Evolutionary conservation across 345 rosid genomes (phyloP), one percentile per base, ranked within the genome.

Genomic region (Populus simonii): DNA sequence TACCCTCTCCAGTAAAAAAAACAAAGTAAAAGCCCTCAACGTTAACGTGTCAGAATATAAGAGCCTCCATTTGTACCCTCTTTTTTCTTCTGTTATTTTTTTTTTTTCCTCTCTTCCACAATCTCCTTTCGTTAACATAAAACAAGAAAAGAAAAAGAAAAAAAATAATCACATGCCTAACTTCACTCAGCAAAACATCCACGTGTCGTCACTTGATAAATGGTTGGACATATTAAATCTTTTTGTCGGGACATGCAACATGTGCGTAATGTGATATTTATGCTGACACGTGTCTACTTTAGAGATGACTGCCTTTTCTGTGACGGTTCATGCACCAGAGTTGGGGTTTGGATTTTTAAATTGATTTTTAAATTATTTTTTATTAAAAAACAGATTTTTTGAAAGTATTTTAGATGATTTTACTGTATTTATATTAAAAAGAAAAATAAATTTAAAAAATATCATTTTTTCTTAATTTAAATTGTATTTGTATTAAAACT

Each of bases 321-420:
- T 73, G 86, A 66, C 51, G 84, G 85, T 88, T 84, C 90, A 88
- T 82, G 88, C 86, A 88, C 84, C 87, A 36, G 35, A 80, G 69
- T 10, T 8, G 10, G 43, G 43, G 11, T 43, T 43, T 11, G 47
- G 36, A 33, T 33, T 33, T 33, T 33, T 4, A 33, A 33, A 33
- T 33, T 33, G 36, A 33, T 33, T 33, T 33, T 33, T 4, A 33
- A 33, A 33, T 33, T 33, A 29, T 29, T 4, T 33, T 33, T 33
- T 33, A 33, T 33, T 33, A 4, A 4, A 10, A 43, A 43, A 43
- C 4, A 0, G 47, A 43, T 43, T 43, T 43, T 43, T 43, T 43
- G 0, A 43, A 43, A 43, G 36, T 43, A 43, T 43, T 13, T 43
- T 11, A 3, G 3, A 3, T 43, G 12, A 43, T 3, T 43, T 12